Evolutionary conservation across 2,329 filamentous ascomycete species (phyloP), one percentile per base, ranked within the genome.

Genomic region (Chaetomium strumarium): DNA sequence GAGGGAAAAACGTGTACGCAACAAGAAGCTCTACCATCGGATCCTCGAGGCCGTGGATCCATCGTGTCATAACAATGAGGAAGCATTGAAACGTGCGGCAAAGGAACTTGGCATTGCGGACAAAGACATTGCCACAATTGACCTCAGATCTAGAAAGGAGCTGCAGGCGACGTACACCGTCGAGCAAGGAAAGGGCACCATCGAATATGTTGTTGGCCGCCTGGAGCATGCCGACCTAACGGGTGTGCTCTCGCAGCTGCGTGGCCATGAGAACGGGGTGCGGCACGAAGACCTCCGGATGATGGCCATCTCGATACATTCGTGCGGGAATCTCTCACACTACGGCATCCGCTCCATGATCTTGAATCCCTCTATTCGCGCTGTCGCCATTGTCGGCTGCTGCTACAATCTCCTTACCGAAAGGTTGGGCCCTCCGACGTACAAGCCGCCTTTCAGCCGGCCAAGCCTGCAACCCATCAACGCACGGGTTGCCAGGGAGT

Each of bases 351-450:
- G 89, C 13, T 95, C 92, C 0, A 79, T 99, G 17, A 71, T 91
- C 1, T 72, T 95, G 52, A 97, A 96, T 65, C 85, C 87, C 0
- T 80, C 84, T 5, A 91, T 97, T 51, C 82, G 83, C 31, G 90
- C 90, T n/a, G 86, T 97, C 19, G 92, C 92, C 53, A 91, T 99
- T 66, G 90, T 99, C 55, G 93, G 93, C 43, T 99, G 93, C 74
- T 99, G 93, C 76, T 97, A 99, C 76, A 99, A 99, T 63, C 81
- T 97, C 6, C 74, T 97, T 61, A 96, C 92, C 0, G 93, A 97
- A 70, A 84, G 88, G 52, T 80, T 96, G 12, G 88, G 89, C 0
- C 88, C 90, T 1, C 86, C 90, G 16, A 90, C 89, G 0, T 92
- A 88, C 74, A 96, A 96, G 68, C 78, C 89, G 17, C 85, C 90